Conservation (phyloP, 495 filamentous ascomycete genomes). For the Halenospora varia region DNA sequence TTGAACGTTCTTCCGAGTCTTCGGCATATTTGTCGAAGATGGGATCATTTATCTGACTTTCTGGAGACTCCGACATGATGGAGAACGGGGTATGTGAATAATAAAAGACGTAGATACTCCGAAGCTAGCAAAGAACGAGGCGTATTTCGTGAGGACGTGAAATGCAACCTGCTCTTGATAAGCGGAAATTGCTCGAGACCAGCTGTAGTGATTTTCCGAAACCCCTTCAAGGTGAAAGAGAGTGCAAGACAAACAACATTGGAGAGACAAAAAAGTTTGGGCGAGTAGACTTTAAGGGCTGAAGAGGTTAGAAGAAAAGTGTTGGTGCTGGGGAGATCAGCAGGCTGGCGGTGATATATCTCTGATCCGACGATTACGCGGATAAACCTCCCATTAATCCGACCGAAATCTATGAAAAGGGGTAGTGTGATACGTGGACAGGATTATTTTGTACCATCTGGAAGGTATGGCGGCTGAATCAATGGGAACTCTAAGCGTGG, state of each 20-base stretch:
- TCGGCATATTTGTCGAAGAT: constrained; percentile 23
- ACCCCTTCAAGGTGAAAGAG: too few relatives aligned
- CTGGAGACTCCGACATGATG: constrained; percentile 16
- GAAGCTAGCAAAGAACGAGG: too few relatives aligned
- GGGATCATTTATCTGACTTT: constrained; percentile 10
- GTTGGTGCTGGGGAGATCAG: constrained; percentile 12
- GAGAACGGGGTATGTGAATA: neutral
- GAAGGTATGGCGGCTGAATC: constrained; percentile 20
- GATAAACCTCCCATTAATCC: constrained; percentile 20
- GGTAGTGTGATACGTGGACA: constrained; percentile 13
- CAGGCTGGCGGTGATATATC: constrained; percentile 22
- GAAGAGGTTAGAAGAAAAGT: neutral
- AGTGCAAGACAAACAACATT: too few relatives aligned
- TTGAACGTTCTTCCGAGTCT: constrained; percentile 23
- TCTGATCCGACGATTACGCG: constrained; percentile 20
- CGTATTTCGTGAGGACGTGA: too few relatives aligned
- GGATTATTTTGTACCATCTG: constrained; percentile 11
- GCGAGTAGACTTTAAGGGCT: neutral
- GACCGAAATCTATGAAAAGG: constrained; percentile 7
- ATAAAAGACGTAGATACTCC: too few relatives aligned
- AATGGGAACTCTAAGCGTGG: constrained; percentile 12
- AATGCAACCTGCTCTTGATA: too few relatives aligned
- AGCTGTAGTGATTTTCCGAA: too few relatives aligned
- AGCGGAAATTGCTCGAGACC: neutral
- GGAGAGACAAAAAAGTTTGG: neutral